Percentiles rank a stretch among this genome's conserved stretches.
phyloP scores from a whole-genome alignment of 108 stramenopile species.

The Cyclotella kingstonii region DNA sequence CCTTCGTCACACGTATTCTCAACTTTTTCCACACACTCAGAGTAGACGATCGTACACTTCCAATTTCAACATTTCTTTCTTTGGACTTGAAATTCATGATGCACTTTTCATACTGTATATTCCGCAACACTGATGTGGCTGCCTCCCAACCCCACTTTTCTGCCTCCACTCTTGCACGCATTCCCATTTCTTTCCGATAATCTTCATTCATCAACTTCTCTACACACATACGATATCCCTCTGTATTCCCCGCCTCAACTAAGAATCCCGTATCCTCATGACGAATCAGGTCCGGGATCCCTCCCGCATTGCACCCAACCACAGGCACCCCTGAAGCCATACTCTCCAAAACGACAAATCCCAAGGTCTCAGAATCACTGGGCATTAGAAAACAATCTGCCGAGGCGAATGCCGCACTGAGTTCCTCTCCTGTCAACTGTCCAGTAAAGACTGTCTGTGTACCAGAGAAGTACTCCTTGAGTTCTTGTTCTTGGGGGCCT shows the following conservation, averaged over 20 bases:
- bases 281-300: conserved; percentile 74
- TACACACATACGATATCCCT: conserved; percentile 54
- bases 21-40: no score
- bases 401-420: conserved; percentile 60
- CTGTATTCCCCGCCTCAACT: conserved; percentile 52
- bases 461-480: conserved; percentile 53
- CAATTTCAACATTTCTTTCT: no score
- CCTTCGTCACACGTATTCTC: no score
- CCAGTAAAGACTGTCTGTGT: conserved; percentile 64
- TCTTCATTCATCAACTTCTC: conserved; percentile 51
- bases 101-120: conserved; percentile 86
- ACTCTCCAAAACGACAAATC: conserved; percentile 87
- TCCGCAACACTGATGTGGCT: conserved; percentile 79
- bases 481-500: conserved; percentile 59
- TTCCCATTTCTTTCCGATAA: conserved; percentile 64
- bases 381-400: conserved; percentile 83
- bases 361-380: conserved; percentile 78
- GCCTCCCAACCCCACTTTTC: conserved; percentile 91
- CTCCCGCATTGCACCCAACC: conserved; percentile 68
- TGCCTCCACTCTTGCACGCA: conserved; percentile 71
- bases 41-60: no score
- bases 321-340: conserved; percentile 91
- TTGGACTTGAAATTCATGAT: conserved; percentile 84
- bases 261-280: conserved; percentile 72
- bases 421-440: conserved; percentile 56